A percentile compares a stretch with the other conserved stretches of the same genome.
Conservation (phyloP, 176 grass and related monocot species). For the Guadua angustifolia region DNA sequence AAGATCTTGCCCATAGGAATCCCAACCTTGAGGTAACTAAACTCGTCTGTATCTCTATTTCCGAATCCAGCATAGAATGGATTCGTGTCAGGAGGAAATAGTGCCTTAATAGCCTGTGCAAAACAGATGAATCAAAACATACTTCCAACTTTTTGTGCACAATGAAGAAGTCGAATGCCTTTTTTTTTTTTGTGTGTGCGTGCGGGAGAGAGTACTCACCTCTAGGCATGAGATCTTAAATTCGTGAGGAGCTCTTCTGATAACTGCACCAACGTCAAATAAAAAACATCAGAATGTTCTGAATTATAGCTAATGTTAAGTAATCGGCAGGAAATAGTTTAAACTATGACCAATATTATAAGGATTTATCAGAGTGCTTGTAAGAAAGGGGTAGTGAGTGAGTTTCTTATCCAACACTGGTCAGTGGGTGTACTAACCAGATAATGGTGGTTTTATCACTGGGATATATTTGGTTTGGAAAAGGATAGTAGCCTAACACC, state of each 20-base stretch:
- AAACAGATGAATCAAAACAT: slow-evolving; percentile 40
- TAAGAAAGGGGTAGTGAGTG: no score
- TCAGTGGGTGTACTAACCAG: no score
- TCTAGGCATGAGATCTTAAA: slow-evolving; percentile 98
- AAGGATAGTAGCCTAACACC: no score
- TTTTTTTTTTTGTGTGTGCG: slow-evolving; percentile 4
- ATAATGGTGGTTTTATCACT: no score
- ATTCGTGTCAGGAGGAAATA: slow-evolving; percentile 86
- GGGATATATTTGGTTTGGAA: no score
- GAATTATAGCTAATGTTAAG: slow-evolving; percentile 24
- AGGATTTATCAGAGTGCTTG: slow-evolving; percentile 13
- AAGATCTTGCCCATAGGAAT: slow-evolving; percentile 97
- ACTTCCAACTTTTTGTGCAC: neutral
- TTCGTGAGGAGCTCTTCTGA: slow-evolving; percentile 98
- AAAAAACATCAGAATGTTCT: slow-evolving; percentile 42
- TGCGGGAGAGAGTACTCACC: slow-evolving; percentile 46
- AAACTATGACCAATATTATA: neutral
- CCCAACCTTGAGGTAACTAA: slow-evolving; percentile 95
- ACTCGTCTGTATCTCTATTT: slow-evolving; percentile 93
- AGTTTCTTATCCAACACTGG: no score
- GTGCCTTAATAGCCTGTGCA: slow-evolving; percentile 75
- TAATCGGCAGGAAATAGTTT: neutral
- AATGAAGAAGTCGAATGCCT: neutral
- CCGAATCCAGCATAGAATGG: slow-evolving; percentile 98
- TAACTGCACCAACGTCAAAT: slow-evolving; percentile 65